A percentile compares a stretch with the other conserved stretches of the same genome.
Conservation (phyloP, 106 monocot genomes). For the Platanthera guangdongensis region DNA sequence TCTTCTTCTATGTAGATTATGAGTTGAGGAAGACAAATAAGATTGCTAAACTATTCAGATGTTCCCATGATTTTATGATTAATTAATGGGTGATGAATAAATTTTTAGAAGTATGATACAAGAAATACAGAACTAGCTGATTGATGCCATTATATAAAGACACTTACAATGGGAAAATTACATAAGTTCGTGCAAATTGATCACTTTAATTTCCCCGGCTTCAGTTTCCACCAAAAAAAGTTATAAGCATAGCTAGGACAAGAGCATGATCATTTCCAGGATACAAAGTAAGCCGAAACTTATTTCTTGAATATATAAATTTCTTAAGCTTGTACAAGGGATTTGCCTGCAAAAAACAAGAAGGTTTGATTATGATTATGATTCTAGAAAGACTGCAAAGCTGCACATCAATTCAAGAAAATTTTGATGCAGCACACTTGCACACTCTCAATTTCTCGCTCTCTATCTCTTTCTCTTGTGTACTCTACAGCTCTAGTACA, state of each 20-base stretch:
- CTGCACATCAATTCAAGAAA: no score
- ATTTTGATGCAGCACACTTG: no score
- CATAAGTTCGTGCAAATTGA: not conserved
- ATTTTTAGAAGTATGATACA: no score
- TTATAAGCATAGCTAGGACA: slow-evolving; percentile 48
- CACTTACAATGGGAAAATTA: not conserved
- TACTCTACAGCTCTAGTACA: no score
- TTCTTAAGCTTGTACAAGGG: slow-evolving; percentile 64
- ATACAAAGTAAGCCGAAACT: slow-evolving; percentile 79
- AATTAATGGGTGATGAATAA: no score
- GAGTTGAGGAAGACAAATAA: no score
- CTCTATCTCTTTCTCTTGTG: no score
- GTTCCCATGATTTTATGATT: no score
- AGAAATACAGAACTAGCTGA: not conserved
- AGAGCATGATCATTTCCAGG: slow-evolving; percentile 69
- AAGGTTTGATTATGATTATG: not conserved
- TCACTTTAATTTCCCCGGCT: not conserved
- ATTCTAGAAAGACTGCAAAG: not conserved
- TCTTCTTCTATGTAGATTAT: no score
- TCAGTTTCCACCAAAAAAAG: slow-evolving; percentile 31
- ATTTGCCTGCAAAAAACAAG: slow-evolving; percentile 46
- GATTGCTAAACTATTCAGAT: no score
- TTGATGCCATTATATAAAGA: not conserved
- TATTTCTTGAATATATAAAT: slow-evolving; percentile 50
- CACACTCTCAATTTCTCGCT: no score